Percentiles rank a stretch among this genome's conserved stretches.
Conservation (phyloP, 1,284 basidiomycete species). For the Vanrija humicola region DNA sequence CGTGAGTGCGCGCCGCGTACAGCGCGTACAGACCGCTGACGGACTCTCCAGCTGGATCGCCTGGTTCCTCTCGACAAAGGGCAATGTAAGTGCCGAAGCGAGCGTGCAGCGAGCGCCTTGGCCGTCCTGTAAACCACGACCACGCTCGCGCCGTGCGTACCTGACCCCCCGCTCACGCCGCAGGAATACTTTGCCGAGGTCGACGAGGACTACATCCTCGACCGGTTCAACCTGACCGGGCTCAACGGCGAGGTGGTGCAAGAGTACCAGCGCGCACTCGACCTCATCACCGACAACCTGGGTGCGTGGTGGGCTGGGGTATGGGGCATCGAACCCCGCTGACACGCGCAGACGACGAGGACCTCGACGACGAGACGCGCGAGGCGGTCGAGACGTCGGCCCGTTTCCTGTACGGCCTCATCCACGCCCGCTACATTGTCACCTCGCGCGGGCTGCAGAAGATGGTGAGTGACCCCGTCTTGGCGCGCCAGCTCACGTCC, state of each 20-base stretch:
- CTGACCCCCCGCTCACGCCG: conserved; percentile 6
- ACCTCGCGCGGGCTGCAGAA: conserved; percentile 88
- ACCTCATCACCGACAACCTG: conserved; percentile 84
- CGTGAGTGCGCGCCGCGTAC: conserved; percentile 26
- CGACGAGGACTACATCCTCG: conserved; percentile 97
- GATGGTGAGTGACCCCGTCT: conserved; percentile 65
- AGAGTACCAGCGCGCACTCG: conserved; percentile 88
- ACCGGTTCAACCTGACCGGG: conserved; percentile 96
- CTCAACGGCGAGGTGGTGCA: conserved; percentile 88
- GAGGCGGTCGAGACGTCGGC: conserved; percentile 77
- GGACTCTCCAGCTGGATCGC: conserved; percentile 77
- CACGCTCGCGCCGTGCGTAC: neutral
- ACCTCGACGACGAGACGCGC: conserved; percentile 52
- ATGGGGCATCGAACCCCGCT: neutral
- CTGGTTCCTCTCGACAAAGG: conserved; percentile 87
- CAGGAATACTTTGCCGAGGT: conserved; percentile 98
- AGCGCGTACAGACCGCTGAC: neutral
- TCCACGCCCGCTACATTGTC: conserved; percentile 95
- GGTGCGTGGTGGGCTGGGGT: conserved; percentile 56
- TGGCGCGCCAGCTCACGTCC: conserved; percentile 1
- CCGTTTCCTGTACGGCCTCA: conserved; percentile 86
- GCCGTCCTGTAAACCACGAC: too few species aligned
- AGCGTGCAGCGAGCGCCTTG: neutral
- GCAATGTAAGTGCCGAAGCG: conserved; percentile 35
- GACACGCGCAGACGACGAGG: conserved; percentile 47